These are phyloP conservation scores for Amaranthus cruentus DNA, from an alignment of 148 eudicot genomes.

Conservation along the genomic window DNA sequence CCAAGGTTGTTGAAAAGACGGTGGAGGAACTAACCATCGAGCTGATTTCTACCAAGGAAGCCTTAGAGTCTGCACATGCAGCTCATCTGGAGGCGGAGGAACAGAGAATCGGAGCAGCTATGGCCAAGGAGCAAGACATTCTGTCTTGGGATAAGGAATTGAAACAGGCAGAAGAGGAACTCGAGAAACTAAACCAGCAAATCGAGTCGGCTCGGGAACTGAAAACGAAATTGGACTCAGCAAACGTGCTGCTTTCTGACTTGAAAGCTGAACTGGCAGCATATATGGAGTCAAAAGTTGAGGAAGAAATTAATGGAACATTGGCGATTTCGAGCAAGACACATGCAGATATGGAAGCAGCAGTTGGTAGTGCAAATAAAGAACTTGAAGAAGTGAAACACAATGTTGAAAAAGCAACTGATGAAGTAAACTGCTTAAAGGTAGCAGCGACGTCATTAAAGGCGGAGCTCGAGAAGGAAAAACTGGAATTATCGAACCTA, in stretches of 20 bases:
- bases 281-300: constrained; percentile 75
- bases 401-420: constrained; percentile 60
- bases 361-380: constrained; percentile 45
- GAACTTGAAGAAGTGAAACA: constrained; percentile 74
- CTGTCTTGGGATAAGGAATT: constrained; percentile 78
- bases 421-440: constrained; percentile 61
- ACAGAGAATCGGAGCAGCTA: constrained; percentile 77
- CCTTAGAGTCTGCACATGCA: constrained; percentile 81
- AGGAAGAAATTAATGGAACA: constrained; percentile 34
- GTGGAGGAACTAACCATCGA: constrained; percentile 87
- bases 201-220: constrained; percentile 63
- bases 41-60: constrained; percentile 70
- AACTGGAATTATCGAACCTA: constrained; percentile 46
- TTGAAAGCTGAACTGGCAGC: constrained; percentile 79
- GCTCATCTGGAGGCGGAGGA: constrained; percentile 95
- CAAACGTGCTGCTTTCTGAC: constrained; percentile 50
- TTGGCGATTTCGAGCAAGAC: constrained; percentile 34
- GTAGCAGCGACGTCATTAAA: constrained; percentile 62
- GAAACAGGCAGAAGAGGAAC: constrained; percentile 78
- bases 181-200: constrained; percentile 53
- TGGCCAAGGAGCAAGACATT: constrained; percentile 84
- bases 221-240: constrained; percentile 56
- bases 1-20: constrained; percentile 76
- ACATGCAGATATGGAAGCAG: constrained; percentile 49
- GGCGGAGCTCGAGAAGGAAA: constrained; percentile 66